A percentile compares a stretch with the other conserved stretches of the same genome.
Conservation (phyloP, 148 eudicot species). For the Chenopodium album region DNA sequence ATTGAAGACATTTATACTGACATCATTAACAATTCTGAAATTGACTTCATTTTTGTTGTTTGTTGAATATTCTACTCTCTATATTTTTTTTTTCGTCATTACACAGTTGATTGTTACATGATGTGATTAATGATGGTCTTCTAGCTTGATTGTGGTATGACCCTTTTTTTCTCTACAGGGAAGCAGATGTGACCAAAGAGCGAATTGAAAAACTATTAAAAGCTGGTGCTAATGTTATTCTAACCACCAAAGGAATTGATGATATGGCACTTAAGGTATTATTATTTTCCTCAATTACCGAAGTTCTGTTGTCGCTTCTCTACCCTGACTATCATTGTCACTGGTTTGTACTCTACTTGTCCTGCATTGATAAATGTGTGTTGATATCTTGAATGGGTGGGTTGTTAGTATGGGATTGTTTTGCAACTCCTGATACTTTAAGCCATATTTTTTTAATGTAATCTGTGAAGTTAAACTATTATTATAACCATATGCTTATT, state of each 20-base stretch:
- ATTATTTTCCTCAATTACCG: background rate
- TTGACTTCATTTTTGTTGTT: background rate
- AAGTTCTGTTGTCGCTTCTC: background rate
- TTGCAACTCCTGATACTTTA: no score
- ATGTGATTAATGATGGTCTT: background rate
- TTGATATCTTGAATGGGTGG: background rate
- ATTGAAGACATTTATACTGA: background rate
- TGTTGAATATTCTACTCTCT: background rate
- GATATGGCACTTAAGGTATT: slow-evolving; percentile 99
- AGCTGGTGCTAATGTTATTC: slow-evolving; percentile 91
- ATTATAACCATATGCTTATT: background rate
- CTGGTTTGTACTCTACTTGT: background rate
- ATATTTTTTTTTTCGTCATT: background rate
- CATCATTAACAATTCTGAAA: background rate
- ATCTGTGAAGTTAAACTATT: no score
- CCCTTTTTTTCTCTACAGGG: slow-evolving; percentile 50
- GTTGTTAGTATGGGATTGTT: no score
- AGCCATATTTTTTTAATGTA: no score
- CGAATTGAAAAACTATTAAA: slow-evolving; percentile 87
- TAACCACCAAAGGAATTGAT: slow-evolving; percentile 95
- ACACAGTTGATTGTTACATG: background rate
- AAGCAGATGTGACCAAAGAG: slow-evolving; percentile 97
- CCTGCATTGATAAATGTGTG: slow-evolving; percentile 1
- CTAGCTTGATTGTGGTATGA: background rate
- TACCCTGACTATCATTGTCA: background rate